These are phyloP conservation scores for Penicillium brevicompactum DNA, from an alignment of 2,329 filamentous ascomycete genomes.

Conservation along the genomic window DNA sequence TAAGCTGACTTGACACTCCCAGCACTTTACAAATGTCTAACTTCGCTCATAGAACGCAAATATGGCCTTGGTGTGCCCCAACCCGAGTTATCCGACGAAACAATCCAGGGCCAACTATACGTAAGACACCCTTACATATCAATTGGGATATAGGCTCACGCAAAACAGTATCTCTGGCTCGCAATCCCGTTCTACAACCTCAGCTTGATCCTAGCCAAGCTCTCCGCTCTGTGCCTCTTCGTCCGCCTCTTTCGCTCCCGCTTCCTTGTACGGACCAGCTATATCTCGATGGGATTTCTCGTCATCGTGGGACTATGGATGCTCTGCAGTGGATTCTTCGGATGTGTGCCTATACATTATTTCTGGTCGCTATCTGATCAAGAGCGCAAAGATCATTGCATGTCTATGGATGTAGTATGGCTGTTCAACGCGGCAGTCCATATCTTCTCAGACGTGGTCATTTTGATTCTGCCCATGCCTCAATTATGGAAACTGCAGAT, in stretches of 20 bases:
- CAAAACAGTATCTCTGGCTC: slow-evolving; percentile 31
- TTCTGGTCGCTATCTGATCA: slow-evolving; percentile 24
- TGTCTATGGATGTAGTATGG: slow-evolving; percentile 27
- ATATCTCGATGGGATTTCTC: slow-evolving; percentile 21
- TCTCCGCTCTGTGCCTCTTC: slow-evolving; percentile 36
- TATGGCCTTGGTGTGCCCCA: slow-evolving; percentile 25
- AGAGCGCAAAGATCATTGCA: slow-evolving; percentile 14
- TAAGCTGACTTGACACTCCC: slow-evolving; percentile 1
- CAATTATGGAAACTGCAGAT: slow-evolving; percentile 25
- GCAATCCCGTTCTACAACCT: slow-evolving; percentile 40
- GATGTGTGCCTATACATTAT: slow-evolving; percentile 27
- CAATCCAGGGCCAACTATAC: slow-evolving; percentile 20
- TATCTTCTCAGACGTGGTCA: slow-evolving; percentile 28
- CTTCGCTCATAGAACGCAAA: slow-evolving; percentile 12
- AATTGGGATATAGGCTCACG: not conserved
- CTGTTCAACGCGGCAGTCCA: slow-evolving; percentile 32
- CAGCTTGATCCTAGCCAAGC: slow-evolving; percentile 33
- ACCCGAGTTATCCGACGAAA: slow-evolving; percentile 1
- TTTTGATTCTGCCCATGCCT: slow-evolving; percentile 32
- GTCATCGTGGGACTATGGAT: slow-evolving; percentile 30
- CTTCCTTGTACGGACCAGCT: slow-evolving; percentile 22
- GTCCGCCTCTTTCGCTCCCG: slow-evolving; percentile 32
- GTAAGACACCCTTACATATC: slow-evolving; percentile 17
- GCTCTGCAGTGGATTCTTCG: slow-evolving; percentile 28
- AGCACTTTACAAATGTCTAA: not conserved